Evolutionary conservation across 2,329 filamentous ascomycete genomes (phyloP), one percentile per base, ranked within the genome.

Genomic region (Colletotrichum orbiculare): DNA sequence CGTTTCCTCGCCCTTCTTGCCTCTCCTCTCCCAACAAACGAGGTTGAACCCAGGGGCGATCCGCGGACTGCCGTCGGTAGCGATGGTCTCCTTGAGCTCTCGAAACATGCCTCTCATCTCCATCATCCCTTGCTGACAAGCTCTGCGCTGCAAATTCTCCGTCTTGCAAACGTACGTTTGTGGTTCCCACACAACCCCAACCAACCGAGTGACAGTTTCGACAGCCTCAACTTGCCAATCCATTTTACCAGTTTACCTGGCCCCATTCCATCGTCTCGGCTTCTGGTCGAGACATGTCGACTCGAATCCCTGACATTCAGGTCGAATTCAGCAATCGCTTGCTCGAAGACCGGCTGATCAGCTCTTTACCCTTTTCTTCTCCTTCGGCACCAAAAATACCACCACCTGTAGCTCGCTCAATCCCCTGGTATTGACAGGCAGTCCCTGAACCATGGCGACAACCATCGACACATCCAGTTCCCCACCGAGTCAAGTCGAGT

Each of bases 1-100:
- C 45, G 33, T 47, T 50, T 54, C 35, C 50, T 45, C 46, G 43
- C 17, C 47, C 39, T 45, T 58, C 33, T 56, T 38, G 39, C 34
- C 39, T 60, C 15, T 15, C 17, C 15, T 9, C 15, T 25, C 42
- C 25, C 49, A 12, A 42, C 54, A n/a, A 50, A 39, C 46, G 57
- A 50, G 57, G 58, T 46, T 61, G 34, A 39, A 54, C 33, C 57
- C 34, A 45, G 39, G 55, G 50, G 42, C 49, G 15, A 48, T 46
- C 49, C 49, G 43, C 61, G 49, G 49, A 46, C 56, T 35, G 42
- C 35, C 56, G 56, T 12, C 48, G 48, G 34, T 38, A 59, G 38
- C 46, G 11, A 43, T 42, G 55, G 46, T 33, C 35, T 58, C 46
- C 55, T 35, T 48, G 38, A 11, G 15, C 9, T 43, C 25, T 37